Evolutionary conservation across 176 grass and related monocot genomes (phyloP), one percentile per base, ranked within the genome.

Genomic region (Typha latifolia): DNA sequence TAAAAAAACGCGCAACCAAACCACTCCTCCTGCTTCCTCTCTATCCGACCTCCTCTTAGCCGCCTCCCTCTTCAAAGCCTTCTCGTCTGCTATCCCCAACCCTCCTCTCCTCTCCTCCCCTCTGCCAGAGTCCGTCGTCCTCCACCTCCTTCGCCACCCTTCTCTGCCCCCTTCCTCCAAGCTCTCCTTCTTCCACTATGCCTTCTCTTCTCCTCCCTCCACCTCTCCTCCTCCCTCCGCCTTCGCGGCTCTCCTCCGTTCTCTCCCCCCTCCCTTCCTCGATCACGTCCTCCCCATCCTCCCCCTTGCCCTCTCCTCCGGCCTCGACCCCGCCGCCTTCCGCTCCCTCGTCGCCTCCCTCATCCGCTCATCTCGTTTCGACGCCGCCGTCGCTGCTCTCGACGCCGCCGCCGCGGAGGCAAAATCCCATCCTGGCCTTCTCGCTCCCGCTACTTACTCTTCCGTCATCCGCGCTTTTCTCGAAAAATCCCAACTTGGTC

Each of bases 121-220:
- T 74, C 77, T 96, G n/a, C 77, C 77, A 61, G 78, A 86, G 4
- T 74, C 84, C 22, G 79, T 84, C 67, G 75, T 76, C 71, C 66
- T 87, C 82, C 68, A 88, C 79, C 51, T 91, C 82, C 77, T 90
- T 76, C 70, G 72, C 74, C 84, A 78, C 74, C 68, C 74, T 14
- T 75, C 77, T 47, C 79, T 96, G 62, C 85, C 74, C 57, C 79
- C 78, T 61, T 66, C 87, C 64, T 80, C 91, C 82, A 96, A 82
- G 75, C 91, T 85, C 68, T 91, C 69, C 57, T 96, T 88, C 82
- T 87, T 87, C 66, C 82, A 70, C 75, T 82, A 72, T 61, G 77
- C 70, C 72, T 78, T 67, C 66, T 81, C 82, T 55, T 49, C 63
- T 43, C 68, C 67, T 69, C 5, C 19, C 61, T 11, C 68, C 79